phyloP scores from a whole-genome alignment of 2,329 filamentous ascomycete species.

The Byssochlamys sp. region DNA sequence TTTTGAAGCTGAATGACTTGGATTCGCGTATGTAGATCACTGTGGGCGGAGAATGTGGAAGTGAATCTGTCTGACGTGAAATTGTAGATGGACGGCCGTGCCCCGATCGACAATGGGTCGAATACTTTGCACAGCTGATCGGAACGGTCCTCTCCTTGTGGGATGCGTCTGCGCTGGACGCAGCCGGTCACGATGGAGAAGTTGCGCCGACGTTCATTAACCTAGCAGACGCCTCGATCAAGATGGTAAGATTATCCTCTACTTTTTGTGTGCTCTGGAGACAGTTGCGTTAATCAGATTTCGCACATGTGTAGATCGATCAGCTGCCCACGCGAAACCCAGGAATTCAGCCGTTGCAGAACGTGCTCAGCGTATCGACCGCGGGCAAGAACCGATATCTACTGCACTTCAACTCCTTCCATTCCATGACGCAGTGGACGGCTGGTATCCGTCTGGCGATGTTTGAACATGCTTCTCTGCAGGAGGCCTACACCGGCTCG shows the following conservation, averaged over 20 bases:
- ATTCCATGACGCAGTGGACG: constrained; percentile 91
- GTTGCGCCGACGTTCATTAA: constrained; percentile 91
- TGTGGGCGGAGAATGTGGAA: not conserved
- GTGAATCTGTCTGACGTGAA: constrained; percentile 20
- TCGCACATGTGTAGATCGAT: constrained; percentile 55
- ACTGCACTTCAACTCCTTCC: constrained; percentile 88
- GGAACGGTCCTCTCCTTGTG: constrained; percentile 90
- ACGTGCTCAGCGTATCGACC: constrained; percentile 90
- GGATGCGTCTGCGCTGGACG: constrained; percentile 87
- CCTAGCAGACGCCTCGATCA: constrained; percentile 90
- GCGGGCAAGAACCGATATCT: constrained; percentile 92
- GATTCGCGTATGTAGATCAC: constrained; percentile 62
- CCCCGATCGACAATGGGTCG: constrained; percentile 78
- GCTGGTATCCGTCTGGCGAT: constrained; percentile 86
- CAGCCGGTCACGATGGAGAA: constrained; percentile 72
- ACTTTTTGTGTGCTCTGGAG: not conserved
- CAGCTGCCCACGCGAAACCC: constrained; percentile 73
- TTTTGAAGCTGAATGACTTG: constrained; percentile 89
- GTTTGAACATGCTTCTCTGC: constrained; percentile 83
- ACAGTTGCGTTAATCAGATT: not conserved
- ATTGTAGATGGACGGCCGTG: constrained; percentile 72
- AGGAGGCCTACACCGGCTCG: constrained; percentile 93
- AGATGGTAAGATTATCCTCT: constrained; percentile 60
- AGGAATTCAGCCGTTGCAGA: constrained; percentile 73
- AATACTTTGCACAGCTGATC: constrained; percentile 93